Evolutionary conservation across 106 monocot genomes (phyloP), one percentile per base, ranked within the genome.

Genomic region (Acorus calamus): DNA sequence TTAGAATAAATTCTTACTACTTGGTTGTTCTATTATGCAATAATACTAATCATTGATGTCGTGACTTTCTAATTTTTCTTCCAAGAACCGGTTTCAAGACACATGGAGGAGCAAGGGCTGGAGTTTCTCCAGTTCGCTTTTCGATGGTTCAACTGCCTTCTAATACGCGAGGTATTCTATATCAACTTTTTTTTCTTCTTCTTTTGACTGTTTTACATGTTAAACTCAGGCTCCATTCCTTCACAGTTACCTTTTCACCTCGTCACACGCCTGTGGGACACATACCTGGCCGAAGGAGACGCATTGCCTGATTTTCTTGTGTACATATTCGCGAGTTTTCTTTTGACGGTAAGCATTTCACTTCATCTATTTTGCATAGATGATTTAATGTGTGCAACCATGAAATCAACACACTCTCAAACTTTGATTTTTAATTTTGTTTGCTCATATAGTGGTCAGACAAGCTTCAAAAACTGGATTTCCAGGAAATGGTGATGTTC

Each of bases 401-500:
- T 28, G 28, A 28, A 28, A 28, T 28, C 28, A 28, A 28, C 28
- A 28, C 28, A 28, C 1, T 28, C 28, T 28, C 28, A 28, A 28
- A 28, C 28, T 13, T 55, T 10, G 11, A 55, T n/a, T 11, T 55
- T 4, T n/a, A 11, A 13, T 55, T 11, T 55, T 13, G 7, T 45
- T 68, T 71, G 46, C 52, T 66, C 11, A 50, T 8, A 56, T 68
- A 96, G 91, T 96, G 96, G 91, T 90, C 96, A 11, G 85, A 96
- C 11, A 70, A 82, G 73, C 87, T 96, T 47, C 79, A 75, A 59
- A 91, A 91, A 68, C 78, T 87, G 42, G 96, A 96, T 51, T 96
- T 96, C 65, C 96, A 96, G 71, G 96, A 96, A 61, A 91, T 96
- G 96, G 96, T 96, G 49, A 96, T 96, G 96, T 85, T 91, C 76